Percentiles rank a stretch among this genome's conserved stretches.
Conservation (phyloP, 768 basidiomycete genomes). For the Mycena latifolia region DNA sequence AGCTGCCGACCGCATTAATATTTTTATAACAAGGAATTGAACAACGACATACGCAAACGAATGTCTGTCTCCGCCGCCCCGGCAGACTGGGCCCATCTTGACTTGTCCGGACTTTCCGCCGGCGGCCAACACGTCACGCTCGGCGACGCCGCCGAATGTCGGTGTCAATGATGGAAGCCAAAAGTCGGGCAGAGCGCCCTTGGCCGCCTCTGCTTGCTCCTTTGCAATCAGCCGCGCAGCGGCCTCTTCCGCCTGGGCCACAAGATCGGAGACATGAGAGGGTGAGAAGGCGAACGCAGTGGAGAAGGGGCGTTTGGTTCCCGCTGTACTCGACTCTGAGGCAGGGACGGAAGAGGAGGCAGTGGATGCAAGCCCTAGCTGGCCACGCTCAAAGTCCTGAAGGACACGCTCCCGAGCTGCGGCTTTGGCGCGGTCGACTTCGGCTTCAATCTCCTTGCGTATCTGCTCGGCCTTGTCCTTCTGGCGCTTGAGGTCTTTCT, state of each 20-base stretch:
- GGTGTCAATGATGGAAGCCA: conserved; percentile 97
- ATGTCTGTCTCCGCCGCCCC: conserved; percentile 85
- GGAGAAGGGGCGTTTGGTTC: conserved; percentile 84
- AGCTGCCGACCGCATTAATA: conserved; percentile 52
- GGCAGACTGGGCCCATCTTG: conserved; percentile 90
- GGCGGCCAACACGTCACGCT: conserved; percentile 32
- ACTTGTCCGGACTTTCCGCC: conserved; percentile 69
- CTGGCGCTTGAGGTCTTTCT: conserved; percentile 93
- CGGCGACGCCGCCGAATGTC: conserved; percentile 69
- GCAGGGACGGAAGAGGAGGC: conserved; percentile 1
- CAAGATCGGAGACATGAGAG: conserved; percentile 68
- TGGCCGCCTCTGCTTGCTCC: conserved; percentile 88
- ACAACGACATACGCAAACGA: conserved; percentile 71
- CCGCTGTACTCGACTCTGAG: conserved; percentile 55
- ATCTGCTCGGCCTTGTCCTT: conserved; percentile 82
- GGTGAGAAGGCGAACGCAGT: conserved; percentile 76
- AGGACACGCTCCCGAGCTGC: conserved; percentile 92
- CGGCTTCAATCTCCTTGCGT: conserved; percentile 84
- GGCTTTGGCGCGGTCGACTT: conserved; percentile 73
- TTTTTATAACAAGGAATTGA: conserved; percentile 11
- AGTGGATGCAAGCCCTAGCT: conserved; percentile 68
- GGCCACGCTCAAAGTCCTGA: conserved; percentile 89
- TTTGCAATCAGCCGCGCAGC: conserved; percentile 86
- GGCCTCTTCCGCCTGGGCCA: conserved; percentile 88
- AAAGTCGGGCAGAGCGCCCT: conserved; percentile 94